phyloP scores from a whole-genome alignment of 2,329 filamentous ascomycete genomes.

The Aspergillus piperis region DNA sequence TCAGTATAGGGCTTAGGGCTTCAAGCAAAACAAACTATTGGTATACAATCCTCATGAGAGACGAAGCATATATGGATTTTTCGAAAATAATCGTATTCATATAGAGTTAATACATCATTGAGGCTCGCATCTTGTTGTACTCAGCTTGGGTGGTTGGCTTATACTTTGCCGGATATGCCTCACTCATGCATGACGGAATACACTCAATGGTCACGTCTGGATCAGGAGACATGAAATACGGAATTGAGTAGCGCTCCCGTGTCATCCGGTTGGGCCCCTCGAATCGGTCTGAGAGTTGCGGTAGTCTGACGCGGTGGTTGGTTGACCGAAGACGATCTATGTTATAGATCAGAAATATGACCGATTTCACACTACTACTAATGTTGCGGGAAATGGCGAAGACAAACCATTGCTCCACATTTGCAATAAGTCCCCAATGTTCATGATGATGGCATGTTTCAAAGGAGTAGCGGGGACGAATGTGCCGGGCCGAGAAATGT shows the following conservation, averaged over 20 bases:
- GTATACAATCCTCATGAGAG: neutral
- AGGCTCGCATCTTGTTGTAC: constrained; percentile 40
- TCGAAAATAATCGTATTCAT: no score
- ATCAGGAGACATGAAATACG: constrained; percentile 60
- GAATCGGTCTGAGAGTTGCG: constrained; percentile 43
- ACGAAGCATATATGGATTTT: neutral
- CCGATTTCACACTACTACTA: neutral
- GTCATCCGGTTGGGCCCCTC: constrained; percentile 48
- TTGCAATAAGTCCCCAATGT: constrained; percentile 54
- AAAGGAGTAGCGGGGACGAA: constrained; percentile 47
- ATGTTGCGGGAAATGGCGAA: neutral
- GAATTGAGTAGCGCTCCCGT: constrained; percentile 59
- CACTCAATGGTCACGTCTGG: constrained; percentile 55
- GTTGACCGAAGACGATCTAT: constrained; percentile 55
- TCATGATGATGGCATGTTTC: constrained; percentile 49
- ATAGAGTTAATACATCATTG: constrained; percentile 21
- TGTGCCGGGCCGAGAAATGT: constrained; percentile 39
- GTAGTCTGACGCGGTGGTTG: constrained; percentile 55
- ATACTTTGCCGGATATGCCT: constrained; percentile 52
- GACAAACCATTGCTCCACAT: constrained; percentile 52
- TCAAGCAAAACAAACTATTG: neutral
- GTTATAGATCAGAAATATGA: constrained; percentile 8
- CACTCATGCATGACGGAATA: constrained; percentile 50
- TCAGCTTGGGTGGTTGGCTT: constrained; percentile 48
- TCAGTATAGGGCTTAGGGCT: constrained; percentile 26